Conservation (phyloP, 805 yeast species). For the Candida tibetensis region DNA sequence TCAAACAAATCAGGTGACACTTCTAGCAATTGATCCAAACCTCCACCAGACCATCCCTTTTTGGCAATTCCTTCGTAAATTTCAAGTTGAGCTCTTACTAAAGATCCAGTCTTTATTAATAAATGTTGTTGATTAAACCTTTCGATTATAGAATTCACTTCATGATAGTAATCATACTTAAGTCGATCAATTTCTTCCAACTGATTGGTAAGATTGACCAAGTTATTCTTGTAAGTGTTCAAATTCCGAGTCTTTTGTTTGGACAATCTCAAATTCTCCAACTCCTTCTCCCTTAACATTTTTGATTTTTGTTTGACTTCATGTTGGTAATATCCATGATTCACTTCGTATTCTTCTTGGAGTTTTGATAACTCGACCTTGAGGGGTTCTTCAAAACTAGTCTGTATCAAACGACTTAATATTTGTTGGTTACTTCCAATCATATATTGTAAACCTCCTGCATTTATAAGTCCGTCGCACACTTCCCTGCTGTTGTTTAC, state of each 20-base stretch:
- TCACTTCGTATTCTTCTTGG: slow-evolving; percentile 38
- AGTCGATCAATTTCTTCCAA: slow-evolving; percentile 75
- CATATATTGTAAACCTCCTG: slow-evolving; percentile 75
- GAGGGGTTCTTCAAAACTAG: slow-evolving; percentile 57
- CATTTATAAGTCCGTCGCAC: slow-evolving; percentile 63
- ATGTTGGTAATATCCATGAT: slow-evolving; percentile 53
- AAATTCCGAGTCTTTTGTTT: slow-evolving; percentile 62
- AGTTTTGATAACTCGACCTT: slow-evolving; percentile 43
- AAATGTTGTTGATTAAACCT: slow-evolving; percentile 52
- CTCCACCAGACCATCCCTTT: slow-evolving; percentile 88
- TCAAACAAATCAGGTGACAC: slow-evolving; percentile 55
- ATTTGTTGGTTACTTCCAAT: slow-evolving; percentile 77
- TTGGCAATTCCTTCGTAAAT: slow-evolving; percentile 76
- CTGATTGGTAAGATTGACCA: slow-evolving; percentile 66
- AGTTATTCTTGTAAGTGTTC: slow-evolving; percentile 61
- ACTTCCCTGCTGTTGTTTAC: slow-evolving; percentile 23
- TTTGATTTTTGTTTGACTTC: slow-evolving; percentile 52
- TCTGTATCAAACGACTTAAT: slow-evolving; percentile 53
- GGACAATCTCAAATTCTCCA: slow-evolving; percentile 56
- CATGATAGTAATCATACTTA: slow-evolving; percentile 71
- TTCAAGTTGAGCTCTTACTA: slow-evolving; percentile 77
- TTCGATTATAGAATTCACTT: slow-evolving; percentile 59
- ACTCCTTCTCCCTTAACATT: slow-evolving; percentile 57
- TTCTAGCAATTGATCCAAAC: slow-evolving; percentile 65
- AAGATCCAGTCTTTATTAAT: slow-evolving; percentile 54